A percentile compares a stretch with the other conserved stretches of the same genome.
Conservation (phyloP, 208 protist genomes). For the Crithidia fasciculata region DNA sequence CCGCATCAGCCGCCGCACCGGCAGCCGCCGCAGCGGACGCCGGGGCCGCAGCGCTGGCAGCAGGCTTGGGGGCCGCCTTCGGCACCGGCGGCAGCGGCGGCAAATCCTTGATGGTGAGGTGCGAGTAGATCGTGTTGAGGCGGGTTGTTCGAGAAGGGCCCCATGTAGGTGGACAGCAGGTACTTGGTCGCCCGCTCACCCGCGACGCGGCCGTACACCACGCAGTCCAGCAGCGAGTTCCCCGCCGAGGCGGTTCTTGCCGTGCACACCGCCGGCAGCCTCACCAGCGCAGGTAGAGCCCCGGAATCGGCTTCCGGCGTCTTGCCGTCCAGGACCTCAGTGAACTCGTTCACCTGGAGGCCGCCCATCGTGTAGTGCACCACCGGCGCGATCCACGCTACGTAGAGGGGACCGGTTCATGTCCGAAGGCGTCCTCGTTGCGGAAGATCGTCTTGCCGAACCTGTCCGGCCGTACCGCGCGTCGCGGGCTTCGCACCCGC, state of each 20-base stretch:
- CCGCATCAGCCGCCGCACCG: constrained; percentile 41
- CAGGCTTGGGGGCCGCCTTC: constrained; percentile 33
- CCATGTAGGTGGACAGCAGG: constrained; percentile 54
- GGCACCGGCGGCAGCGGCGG: constrained; percentile 46
- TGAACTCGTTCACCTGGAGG: constrained; percentile 68
- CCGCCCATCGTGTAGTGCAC: constrained; percentile 98
- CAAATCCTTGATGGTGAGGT: constrained; percentile 42
- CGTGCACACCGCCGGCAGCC: constrained; percentile 95
- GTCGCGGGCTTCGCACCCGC: neutral
- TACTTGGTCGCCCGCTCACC: constrained; percentile 63
- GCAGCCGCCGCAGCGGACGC: constrained; percentile 50
- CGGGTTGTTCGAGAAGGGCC: constrained; percentile 59
- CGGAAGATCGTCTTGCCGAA: constrained; percentile 90
- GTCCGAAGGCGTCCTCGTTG: constrained; percentile 55
- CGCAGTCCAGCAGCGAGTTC: constrained; percentile 96
- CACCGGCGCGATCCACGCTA: constrained; percentile 86
- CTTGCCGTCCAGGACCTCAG: constrained; percentile 64
- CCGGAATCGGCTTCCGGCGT: constrained; percentile 58
- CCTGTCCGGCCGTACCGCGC: constrained; percentile 41
- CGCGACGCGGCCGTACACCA: constrained; percentile 92
- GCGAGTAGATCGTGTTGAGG: constrained; percentile 52
- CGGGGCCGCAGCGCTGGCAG: neutral
- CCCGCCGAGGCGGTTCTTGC: constrained; percentile 94
- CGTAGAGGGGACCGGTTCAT: constrained; percentile 64
- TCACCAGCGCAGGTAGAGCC: constrained; percentile 95